Evolutionary conservation across 108 stramenopile species (phyloP).

Genomic region (Cyclotella kingstonii): DNA sequence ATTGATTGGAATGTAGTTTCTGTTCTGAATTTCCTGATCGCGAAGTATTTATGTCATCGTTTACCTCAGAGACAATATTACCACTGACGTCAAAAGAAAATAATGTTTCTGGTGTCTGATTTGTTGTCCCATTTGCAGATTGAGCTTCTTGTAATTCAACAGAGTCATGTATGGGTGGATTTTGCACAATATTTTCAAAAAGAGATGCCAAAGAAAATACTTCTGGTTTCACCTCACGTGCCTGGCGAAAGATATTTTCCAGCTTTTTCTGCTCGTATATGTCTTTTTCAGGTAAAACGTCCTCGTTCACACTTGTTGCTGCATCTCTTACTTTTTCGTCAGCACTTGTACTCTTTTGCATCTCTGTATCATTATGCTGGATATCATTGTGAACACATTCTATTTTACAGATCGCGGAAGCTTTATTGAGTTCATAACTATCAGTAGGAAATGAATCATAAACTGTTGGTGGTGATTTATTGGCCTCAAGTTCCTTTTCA

Average conservation of each 20-base stretch:
- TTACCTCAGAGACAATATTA: background rate
- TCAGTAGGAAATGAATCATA: too few relatives aligned
- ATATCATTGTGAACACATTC: too few relatives aligned
- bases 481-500: conserved; percentile 34
- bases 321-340: conserved; percentile 5
- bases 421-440: too few relatives aligned
- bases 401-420: too few relatives aligned
- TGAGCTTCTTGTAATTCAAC: conserved; percentile 6
- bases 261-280: conserved; percentile 73
- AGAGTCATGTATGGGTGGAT: background rate
- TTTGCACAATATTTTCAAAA: conserved; percentile 10
- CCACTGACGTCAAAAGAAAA: background rate
- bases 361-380: background rate
- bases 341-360: conserved; percentile 1
- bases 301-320: background rate
- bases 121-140: background rate
- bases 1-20: conserved; percentile 1
- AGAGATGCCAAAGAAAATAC: conserved; percentile 43
- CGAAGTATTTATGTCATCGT: background rate
- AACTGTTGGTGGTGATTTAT: too few relatives aligned
- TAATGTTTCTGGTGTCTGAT: background rate
- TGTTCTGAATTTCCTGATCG: background rate
- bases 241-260: conserved; percentile 72
- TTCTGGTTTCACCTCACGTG: conserved; percentile 37
- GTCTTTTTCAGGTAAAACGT: conserved; percentile 6